Base-by-base conservation (phyloP, 805 yeast species). In the Candida ponderosae region DNA sequence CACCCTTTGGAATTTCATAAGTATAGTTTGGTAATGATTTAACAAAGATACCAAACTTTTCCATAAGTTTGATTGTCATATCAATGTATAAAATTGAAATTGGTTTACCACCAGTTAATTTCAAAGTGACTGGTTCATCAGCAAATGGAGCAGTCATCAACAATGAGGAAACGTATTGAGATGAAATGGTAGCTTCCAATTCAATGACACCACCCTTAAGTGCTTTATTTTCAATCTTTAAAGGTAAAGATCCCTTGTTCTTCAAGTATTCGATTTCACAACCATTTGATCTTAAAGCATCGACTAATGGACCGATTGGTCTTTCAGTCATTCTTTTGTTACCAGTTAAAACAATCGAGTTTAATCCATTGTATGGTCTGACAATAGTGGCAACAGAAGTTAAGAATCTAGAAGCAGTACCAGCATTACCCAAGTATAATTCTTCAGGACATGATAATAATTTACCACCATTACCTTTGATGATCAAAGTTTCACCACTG, bases 71-170 rank as follows among this genome's bases (percentile, higher is more conserved):
- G 44, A 89, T 83, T 4, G 98, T 93, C 98, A 93, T 93, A 55
- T 89, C 96, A 46, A 93, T 88, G 69, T 93, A 93, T 48, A 90
- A 70, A 58, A 87, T 94, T 13, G 97, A 90, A 42, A 93, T 86
- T 46, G 98, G 98, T 59, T 89, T 89, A 29, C 98, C 98, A 24
- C 97, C 98, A 17, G 84, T 89, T 42, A 93, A 70, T 8, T 90
- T 65, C 54, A 93, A 72, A 8, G 95, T 87, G 23, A 90, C 95
- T 6, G 96, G 95, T 39, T 75, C 71, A 40, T 78, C 63, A 10
- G 97, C 97, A 55, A 89, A 93, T 34, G 98, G 98, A 28, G 98
- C 97, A 62, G 96, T 85, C 96, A 93, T 88, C 53, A 93, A 72
- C 39, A 93, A 73, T 0, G 97, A 90, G 2, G 97, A 89, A 33